Percentiles rank a stretch among this genome's conserved stretches.
Conservation (phyloP, 768 basidiomycete species). For the Hygrocybe punicea region DNA sequence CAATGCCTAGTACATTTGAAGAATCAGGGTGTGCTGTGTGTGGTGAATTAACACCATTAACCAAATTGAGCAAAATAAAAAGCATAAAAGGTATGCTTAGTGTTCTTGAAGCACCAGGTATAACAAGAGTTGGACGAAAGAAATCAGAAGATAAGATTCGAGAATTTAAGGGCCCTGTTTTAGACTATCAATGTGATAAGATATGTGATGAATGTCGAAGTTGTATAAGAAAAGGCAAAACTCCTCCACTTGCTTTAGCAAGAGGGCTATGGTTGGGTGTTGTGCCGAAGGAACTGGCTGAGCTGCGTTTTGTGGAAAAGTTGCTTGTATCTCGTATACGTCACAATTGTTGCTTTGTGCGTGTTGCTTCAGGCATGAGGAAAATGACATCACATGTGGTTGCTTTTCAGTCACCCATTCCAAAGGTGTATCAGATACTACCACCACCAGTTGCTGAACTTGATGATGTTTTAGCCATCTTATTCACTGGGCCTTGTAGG, state of each 20-base stretch:
- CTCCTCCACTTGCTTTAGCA: constrained; percentile 19
- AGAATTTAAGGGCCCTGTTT: constrained; percentile 16
- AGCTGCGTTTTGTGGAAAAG: constrained; percentile 27
- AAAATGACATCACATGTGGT: constrained; percentile 12
- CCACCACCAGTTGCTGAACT: constrained; percentile 34
- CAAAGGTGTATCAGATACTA: constrained; percentile 29
- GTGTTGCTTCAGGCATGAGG: constrained; percentile 19
- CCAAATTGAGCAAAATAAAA: constrained; percentile 7
- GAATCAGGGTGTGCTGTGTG: constrained; percentile 35
- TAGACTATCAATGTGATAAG: constrained; percentile 6
- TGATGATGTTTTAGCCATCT: constrained; percentile 30
- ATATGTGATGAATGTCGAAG: constrained; percentile 11
- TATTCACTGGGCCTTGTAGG: constrained; percentile 28
- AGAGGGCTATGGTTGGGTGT: constrained; percentile 35
- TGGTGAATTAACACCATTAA: constrained; percentile 15
- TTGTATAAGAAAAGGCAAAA: constrained; percentile 1
- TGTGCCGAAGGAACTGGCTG: constrained; percentile 22
- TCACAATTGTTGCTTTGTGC: constrained; percentile 28
- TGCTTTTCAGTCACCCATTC: constrained; percentile 29
- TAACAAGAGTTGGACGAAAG: constrained; percentile 6
- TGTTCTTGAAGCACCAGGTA: constrained; percentile 6
- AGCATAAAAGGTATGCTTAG: constrained; percentile 1
- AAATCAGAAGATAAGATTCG: constrained; percentile 4
- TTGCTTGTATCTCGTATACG: constrained; percentile 20
- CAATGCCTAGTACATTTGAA: constrained; percentile 9